Base-by-base conservation (phyloP, 2,329 filamentous ascomycete genomes). In the Epichloe uncinata region DNA sequence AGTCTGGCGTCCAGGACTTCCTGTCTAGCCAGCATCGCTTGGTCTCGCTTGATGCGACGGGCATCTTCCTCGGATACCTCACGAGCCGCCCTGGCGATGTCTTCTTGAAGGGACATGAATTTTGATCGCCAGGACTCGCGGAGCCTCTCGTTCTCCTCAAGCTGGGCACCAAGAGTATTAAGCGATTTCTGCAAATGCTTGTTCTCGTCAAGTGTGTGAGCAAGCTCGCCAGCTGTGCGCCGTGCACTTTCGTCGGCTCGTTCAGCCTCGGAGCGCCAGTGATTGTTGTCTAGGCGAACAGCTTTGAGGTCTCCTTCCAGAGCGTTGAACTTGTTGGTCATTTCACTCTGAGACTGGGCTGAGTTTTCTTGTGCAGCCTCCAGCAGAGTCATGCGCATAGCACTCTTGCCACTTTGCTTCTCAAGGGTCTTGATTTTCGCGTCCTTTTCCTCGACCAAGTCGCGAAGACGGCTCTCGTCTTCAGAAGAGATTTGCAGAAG, bases 41-140 rank as follows among this genome's bases (percentile, higher is more conserved):
- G 81, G 62, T 94, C 87, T 63, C 84, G 84, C 68, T 85, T 85
- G 59, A 81, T 80, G 69, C 85, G 90, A 36, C 78, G 75, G 33
- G 84, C 81, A 62, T 90, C 91, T 62, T 97, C 90, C 58, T 86
- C 81, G 20, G 85, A 82, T 54, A 96, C 81, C 54, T 95, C 84
- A 45, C 81, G 80, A 48, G 87, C 83, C 45, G 88, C 86, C 50
- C 74, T 74, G 34, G 82, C 78, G 84, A 97, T 91, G 58, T 96
- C 88, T 55, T 88, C 79, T 66, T 97, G 90, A 38, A 98, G 73
- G 52, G 81, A 81, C 58, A 91, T 80, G 60, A 96, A 85, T 66
- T 93, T 95, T 63, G 74, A 73, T 56, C 88, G 84, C 78, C 94
- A 90, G 53, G 77, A 81, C 63, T 95, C 87, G 51, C 89, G 84